Base-by-base conservation (phyloP, 108 stramenopile genomes). In the Cyclotella sp. region DNA sequence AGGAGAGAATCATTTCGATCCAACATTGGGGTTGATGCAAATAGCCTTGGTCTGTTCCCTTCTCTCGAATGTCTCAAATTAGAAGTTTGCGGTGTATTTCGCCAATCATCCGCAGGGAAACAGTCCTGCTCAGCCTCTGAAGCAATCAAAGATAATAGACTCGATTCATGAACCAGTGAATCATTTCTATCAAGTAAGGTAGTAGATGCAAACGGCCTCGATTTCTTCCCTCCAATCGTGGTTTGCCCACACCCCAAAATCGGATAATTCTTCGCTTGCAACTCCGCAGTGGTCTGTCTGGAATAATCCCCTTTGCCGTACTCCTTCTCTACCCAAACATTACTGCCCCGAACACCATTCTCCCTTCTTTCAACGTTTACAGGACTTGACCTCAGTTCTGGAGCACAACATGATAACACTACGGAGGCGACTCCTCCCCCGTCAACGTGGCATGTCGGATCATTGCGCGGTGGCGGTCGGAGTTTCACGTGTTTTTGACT, bases 21-120 rank as follows among this genome's bases (percentile, higher is more conserved):
- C 21, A 78, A 34, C 0, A 78, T 53, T 16, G 77, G 68, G 55
- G 57, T 70, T 0, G 77, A 78, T 29, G 68, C 63, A 39, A 70
- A 78, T 65, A 63, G 77, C 62, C 51, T 77, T 60, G 24, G 46
- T 39, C 0, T 63, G 52, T 14, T 54, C 22, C 39, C 49, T 9
- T 26, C 40, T 29, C 30, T 40, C 26, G 42, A 26, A 24, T 63
- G 63, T 58, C 43, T 1, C 9, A 18, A 4, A 63, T 34, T 15
- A 3, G 29, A 59, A 26, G 15, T 4, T 40, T 62, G 14, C 39
- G 61, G 34, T 1, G 40, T 62, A 40, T 9, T 41, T 16, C 16
- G 40, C 13, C 13, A 41, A 22, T 64, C 63, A 12, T 42, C 34
- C 15, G 44, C 63, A 6, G 43, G 22, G 22, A 16, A 34, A 11